Base-by-base conservation (phyloP, 768 basidiomycete genomes). In the Trametes meyenii region DNA sequence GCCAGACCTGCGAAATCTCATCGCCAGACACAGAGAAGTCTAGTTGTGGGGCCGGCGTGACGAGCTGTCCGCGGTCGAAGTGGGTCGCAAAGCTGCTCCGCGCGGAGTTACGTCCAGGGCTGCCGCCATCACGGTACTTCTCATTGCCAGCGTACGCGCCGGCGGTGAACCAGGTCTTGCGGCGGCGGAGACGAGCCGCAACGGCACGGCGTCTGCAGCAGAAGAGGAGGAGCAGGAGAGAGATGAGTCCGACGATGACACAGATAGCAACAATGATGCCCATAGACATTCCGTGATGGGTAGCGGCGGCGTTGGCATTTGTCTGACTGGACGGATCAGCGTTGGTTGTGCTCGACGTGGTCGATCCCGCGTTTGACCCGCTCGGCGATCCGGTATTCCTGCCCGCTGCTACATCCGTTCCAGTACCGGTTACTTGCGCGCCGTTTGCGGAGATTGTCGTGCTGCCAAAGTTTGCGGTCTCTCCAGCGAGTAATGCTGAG, bases 61-160 rank as follows among this genome's bases (percentile, higher is more conserved):
- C 5, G 35, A 70, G 58, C 17, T 64, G 55, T 17, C 60, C 66
- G 50, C 62, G 65, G 58, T 69, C 66, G 66, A 80, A 78, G n/a
- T 79, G 82, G 17, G 87, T 87, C 17, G 79, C 87, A 53, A 88
- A 88, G 73, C 86, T 88, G 71, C 86, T 88, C 50, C 85, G 78
- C 2, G 75, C 59, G 13, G 70, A 71, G 71, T 49, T 74, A 26
- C 38, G 36, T 13, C 44, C 56, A 5, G 45, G 35, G 38, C 44
- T 26, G 14, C 17, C 24, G 40, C 50, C 58, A 44, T 78, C 45
- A 59, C 63, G 62, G 55, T 39, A 67, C 63, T 29, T 51, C 38
- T 66, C 33, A 63, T 21, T 24, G 50, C 13, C 39, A 21, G 24
- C 39, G 19, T 39, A 44, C 23, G 72, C 66, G 12, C 74, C 65